Percentiles rank a stretch among this genome's conserved stretches.
These are phyloP conservation scores for Aegilops umbellulata DNA, from an alignment of 176 grass and related monocot species.

Conservation along the genomic window DNA sequence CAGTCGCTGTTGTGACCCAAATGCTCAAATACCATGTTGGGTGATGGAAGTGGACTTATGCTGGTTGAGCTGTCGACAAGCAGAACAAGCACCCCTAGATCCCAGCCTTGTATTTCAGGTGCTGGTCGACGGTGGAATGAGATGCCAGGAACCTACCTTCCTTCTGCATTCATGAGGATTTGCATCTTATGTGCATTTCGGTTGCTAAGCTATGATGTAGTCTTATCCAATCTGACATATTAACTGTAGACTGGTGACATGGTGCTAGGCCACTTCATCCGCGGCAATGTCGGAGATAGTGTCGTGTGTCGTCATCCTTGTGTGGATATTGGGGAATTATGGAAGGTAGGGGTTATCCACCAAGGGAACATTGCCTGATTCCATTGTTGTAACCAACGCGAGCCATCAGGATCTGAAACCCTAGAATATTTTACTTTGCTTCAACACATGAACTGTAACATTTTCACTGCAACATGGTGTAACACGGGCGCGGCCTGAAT, in stretches of 20 bases:
- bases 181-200: conserved; percentile 1
- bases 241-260: neutral
- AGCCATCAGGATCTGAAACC: neutral
- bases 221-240: conserved; percentile 15
- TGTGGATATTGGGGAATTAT: neutral
- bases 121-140: neutral
- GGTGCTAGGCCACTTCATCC: neutral
- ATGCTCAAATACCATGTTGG: neutral
- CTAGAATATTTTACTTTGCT: neutral
- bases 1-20: neutral
- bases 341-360: neutral
- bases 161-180: neutral
- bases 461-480: conserved; percentile 20
- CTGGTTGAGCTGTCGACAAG: neutral
- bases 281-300: neutral
- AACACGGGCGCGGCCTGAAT: neutral
- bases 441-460: neutral
- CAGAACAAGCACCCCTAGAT: neutral
- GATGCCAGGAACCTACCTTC: neutral
- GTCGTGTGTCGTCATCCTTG: conserved; percentile 2
- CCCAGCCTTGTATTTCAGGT: neutral
- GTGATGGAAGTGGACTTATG: neutral
- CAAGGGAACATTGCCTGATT: neutral
- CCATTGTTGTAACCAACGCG: neutral
- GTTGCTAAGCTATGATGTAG: neutral